These are phyloP conservation scores for Solanum clarkiae DNA, from an alignment of 257 asterid genomes.

Conservation along the genomic window DNA sequence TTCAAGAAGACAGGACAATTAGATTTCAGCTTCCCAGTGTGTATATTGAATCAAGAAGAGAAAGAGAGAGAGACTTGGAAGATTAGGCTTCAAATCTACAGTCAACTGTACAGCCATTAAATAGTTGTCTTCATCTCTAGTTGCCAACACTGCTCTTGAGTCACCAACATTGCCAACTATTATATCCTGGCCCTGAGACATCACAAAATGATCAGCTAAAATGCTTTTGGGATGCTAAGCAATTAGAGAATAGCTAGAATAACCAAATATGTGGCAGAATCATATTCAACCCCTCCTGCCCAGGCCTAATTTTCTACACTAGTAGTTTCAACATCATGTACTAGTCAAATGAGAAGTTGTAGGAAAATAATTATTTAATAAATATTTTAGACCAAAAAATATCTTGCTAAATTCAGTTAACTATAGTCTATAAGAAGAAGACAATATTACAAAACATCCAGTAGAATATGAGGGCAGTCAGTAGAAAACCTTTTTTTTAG, in stretches of 20 bases:
- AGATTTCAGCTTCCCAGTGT: background rate
- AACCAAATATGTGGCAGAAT: background rate
- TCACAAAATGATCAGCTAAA: background rate
- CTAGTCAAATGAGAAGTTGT: background rate
- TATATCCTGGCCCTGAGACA: conserved; percentile 71
- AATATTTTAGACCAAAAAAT: background rate
- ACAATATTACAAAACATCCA: background rate
- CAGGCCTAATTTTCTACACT: background rate
- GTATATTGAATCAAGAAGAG: background rate
- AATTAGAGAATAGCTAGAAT: background rate
- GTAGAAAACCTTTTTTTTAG: background rate
- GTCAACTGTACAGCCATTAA: conserved; percentile 85
- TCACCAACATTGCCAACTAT: conserved; percentile 92
- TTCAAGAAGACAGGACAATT: background rate
- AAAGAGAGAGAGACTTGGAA: conserved; percentile 45
- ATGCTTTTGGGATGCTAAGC: background rate
- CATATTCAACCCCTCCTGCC: background rate
- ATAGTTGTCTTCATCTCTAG: conserved; percentile 57
- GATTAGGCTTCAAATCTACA: conserved; percentile 98
- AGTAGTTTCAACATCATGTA: background rate
- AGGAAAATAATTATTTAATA: background rate
- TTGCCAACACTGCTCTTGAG: conserved; percentile 91
- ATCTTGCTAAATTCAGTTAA: background rate
- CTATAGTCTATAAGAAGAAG: background rate
- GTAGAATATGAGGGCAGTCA: background rate